Evolutionary conservation across 2,329 filamentous ascomycete genomes (phyloP), one percentile per base, ranked within the genome.

Genomic region (Arthrobotrys musiformis): DNA sequence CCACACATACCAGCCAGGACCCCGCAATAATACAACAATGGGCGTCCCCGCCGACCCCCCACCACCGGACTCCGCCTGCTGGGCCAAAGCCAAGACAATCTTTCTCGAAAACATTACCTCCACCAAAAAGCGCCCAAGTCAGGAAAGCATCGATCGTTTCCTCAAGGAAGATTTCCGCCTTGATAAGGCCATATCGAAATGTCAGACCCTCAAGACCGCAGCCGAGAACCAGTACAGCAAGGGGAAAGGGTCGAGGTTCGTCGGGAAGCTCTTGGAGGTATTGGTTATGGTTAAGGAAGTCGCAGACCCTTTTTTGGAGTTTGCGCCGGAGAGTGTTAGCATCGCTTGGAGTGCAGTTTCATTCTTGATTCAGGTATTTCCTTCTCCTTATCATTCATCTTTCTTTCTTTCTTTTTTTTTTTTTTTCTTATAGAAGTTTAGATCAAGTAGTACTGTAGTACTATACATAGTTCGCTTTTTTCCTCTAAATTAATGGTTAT

Each of bases 181-280:
- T 5, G 73, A 77, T 24, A 77, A 77, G 46, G 73, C 73, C 2
- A 77, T 77, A 28, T 64, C 66, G 56, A 77, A 77, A 70, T 77
- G 73, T 44, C 26, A 77, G 52, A 77, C 60, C 1, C 46, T 77
- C 6, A 77, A 77, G 35, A 67, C 60, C 2, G 58, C 73, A 4
- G 73, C 73, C 6, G 73, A 77, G 17, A 77, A 77, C 11, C 73
- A 77, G 60, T 77, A 77, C 66, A 76, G 37, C 46, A 77, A 77
- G 46, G 58, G 73, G 58, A 77, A 70, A 35, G 66, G 66, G 33
- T 70, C 73, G 24, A 40, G 52, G 40, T 69, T 77, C 19, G 73
- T 77, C 15, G 73, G 73, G 6, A 77, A 77, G 54, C 54, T 77
- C 9, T 44, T 77, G 17, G 66, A 77, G 24, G 66, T 77, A 2